Percentiles rank a stretch among this genome's conserved stretches.
These are phyloP conservation scores for Balamuthia mandrillaris DNA, from an alignment of 208 protist genomes.

Conservation along the genomic window DNA sequence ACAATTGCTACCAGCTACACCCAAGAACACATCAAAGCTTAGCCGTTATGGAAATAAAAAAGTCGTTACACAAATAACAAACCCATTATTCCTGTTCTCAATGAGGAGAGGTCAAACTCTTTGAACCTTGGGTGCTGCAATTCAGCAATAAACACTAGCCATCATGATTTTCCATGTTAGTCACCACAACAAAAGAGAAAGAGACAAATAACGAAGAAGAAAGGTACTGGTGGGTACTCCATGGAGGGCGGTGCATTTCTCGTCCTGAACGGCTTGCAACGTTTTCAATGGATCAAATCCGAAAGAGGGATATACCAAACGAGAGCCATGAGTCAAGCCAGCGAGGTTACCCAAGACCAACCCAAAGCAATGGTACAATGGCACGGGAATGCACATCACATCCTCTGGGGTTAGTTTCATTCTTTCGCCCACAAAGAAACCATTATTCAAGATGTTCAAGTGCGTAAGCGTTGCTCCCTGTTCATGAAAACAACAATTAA, in stretches of 20 bases:
- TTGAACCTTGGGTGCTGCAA: constrained; percentile 58
- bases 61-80: neutral
- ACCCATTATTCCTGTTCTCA: constrained; percentile 75
- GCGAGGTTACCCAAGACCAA: constrained; percentile 66
- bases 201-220: too few relatives aligned
- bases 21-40: too few relatives aligned
- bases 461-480: constrained; percentile 59
- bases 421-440: constrained; percentile 55
- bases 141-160: constrained; percentile 62
- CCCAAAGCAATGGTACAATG: constrained; percentile 77
- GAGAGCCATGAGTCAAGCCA: constrained; percentile 48
- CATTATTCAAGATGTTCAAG: constrained; percentile 36
- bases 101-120: constrained; percentile 44
- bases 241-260: constrained; percentile 61
- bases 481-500: too few relatives aligned
- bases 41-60: too few relatives aligned
- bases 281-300: constrained; percentile 53
- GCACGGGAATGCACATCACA: constrained; percentile 65
- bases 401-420: constrained; percentile 55
- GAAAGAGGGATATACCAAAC: constrained; percentile 63
- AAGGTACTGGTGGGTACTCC: constrained; percentile 70
- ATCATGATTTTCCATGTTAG: neutral
- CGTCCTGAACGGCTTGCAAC: constrained; percentile 47
- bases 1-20: constrained; percentile 54
- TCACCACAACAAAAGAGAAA: too few relatives aligned